A percentile compares a stretch with the other conserved stretches of the same genome.
Evolutionary conservation across 306 rosid genomes (phyloP).

Genomic region (Styphnolobium japonicum): DNA sequence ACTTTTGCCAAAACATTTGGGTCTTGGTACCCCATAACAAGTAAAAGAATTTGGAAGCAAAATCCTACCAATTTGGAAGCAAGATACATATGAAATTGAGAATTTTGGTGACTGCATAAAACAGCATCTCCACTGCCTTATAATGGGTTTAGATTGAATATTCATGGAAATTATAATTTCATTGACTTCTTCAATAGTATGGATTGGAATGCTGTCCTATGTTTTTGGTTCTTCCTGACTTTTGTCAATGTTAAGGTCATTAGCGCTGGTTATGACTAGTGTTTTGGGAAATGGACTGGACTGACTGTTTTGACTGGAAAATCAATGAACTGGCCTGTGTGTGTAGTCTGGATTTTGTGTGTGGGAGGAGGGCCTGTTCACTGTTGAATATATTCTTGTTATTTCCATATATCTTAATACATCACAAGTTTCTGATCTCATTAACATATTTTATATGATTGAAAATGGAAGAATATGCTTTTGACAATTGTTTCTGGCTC

Average conservation of each 20-base stretch:
- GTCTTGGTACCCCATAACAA: background rate
- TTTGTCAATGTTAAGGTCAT: conserved; percentile 7
- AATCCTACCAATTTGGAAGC: background rate
- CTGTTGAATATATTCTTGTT: conserved; percentile 2
- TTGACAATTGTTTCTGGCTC: conserved; percentile 6
- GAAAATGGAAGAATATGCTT: background rate
- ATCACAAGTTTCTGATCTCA: background rate
- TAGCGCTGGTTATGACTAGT: background rate
- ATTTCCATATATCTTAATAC: background rate
- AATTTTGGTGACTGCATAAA: background rate
- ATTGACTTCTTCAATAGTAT: background rate
- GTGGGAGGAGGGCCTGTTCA: background rate
- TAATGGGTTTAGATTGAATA: background rate
- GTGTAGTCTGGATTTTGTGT: background rate
- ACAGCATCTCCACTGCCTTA: background rate
- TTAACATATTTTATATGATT: background rate
- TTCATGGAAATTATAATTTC: background rate
- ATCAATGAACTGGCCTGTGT: background rate
- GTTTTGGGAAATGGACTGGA: background rate
- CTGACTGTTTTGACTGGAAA: background rate
- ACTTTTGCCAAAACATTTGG: background rate
- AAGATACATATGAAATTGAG: background rate
- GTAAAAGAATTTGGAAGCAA: background rate
- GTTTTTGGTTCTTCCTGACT: background rate
- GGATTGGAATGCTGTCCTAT: conserved; percentile 10